Base-by-base conservation (phyloP, 1,284 basidiomycete genomes). In the Rhizopogon hawkerae region DNA sequence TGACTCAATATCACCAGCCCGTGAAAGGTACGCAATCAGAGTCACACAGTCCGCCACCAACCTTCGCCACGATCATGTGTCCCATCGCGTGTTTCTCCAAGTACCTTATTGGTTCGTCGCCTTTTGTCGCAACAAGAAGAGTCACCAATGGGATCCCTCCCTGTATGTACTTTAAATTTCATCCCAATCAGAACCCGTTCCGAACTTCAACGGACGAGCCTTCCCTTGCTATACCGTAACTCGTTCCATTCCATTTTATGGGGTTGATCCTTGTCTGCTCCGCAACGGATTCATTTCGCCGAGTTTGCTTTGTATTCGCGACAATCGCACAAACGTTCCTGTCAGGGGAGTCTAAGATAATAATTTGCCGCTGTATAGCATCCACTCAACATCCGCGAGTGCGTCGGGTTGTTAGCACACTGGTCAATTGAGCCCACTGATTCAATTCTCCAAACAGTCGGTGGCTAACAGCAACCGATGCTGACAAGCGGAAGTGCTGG, bases 221-320 rank as follows among this genome's bases (percentile, higher is more conserved):
- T 42, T 29, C 29, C 29, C 16, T 14, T 8, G 8, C 35, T 38
- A 24, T 56, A 21, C 21, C 21, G 21, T 21, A 21, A 10, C 13
- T 37, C 44, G 37, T 41, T 45, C 18, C 33, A 39, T 38, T 21
- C 35, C 5, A 34, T 46, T 29, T 63, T 55, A 62, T 64, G 60
- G 58, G 43, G 41, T 66, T 62, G 60, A 64, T 65, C 62, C 58
- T 61, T 55, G 52, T 61, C 52, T 13, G 62, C 60, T 64, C 60
- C 60, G 61, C 59, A 51, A 49, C 48, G 42, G 48, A 44, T 63
- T 64, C 57, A 49, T 52, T 51, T 47, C 51, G 49, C 29, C 36
- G 43, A 49, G 60, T 64, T 63, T 46, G 29, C 29, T 9, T 51
- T 18, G 16, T 23, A 44, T 7, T 38, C 7, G 26, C 26, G 16